Evolutionary conservation across 176 grass and related monocot genomes (phyloP).

Genomic region (Avena insularis): DNA sequence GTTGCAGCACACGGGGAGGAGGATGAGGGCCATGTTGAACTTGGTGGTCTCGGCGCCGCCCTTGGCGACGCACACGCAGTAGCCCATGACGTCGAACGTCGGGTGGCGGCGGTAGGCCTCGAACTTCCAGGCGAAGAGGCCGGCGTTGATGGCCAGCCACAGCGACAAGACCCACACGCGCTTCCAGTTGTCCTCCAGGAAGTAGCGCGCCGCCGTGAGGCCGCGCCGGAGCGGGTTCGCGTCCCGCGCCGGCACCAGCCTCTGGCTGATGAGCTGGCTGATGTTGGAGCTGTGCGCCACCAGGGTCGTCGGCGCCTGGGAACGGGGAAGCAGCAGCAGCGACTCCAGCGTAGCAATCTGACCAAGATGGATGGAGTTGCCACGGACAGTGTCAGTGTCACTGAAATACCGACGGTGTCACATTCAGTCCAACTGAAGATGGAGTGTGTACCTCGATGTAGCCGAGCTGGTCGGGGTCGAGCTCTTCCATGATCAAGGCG

Average conservation of each 20-base stretch:
- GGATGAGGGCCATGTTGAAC: constrained; percentile 77
- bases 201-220: constrained; percentile 50
- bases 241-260: constrained; percentile 53
- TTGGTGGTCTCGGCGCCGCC: constrained; percentile 82
- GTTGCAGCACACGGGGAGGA: constrained; percentile 77
- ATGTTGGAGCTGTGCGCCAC: constrained; percentile 73
- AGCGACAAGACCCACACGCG: constrained; percentile 82
- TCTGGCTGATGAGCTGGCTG: constrained; percentile 93
- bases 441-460: constrained; percentile 71
- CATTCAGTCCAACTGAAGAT: not conserved
- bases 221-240: constrained; percentile 54
- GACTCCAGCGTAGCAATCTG: constrained; percentile 82
- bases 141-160: constrained; percentile 73
- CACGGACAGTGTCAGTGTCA: constrained; percentile 7
- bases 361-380: not conserved
- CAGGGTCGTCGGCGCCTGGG: constrained; percentile 28
- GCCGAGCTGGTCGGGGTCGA: constrained; percentile 74
- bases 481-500: constrained; percentile 94
- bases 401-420: not conserved
- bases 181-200: constrained; percentile 99
- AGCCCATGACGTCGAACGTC: constrained; percentile 67
- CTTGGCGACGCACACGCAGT: constrained; percentile 74
- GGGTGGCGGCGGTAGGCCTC: constrained; percentile 51
- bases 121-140: constrained; percentile 80
- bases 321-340: constrained; percentile 65